A percentile compares a stretch with the other conserved stretches of the same genome.
Evolutionary conservation across 345 rosid species (phyloP).

Genomic region (Abelmoschus esculentus): DNA sequence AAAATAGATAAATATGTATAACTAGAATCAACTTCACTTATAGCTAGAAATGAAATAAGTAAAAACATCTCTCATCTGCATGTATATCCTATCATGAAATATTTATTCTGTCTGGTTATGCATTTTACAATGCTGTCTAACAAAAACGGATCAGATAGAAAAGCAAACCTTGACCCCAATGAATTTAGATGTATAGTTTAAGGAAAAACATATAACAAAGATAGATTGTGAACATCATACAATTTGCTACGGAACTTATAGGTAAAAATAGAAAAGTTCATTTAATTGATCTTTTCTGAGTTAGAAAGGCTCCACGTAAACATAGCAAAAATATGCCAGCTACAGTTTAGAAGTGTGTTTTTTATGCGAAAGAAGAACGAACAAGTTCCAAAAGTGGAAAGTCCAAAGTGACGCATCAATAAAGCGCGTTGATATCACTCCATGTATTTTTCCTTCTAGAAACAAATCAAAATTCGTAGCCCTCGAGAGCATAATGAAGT

Average conservation of each 20-base stretch:
- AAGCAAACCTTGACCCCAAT: background rate
- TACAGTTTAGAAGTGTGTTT: background rate
- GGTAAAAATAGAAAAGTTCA: background rate
- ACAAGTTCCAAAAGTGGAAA: background rate
- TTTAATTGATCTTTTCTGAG: background rate
- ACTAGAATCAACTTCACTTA: background rate
- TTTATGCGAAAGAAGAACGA: background rate
- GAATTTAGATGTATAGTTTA: background rate
- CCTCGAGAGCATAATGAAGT: background rate
- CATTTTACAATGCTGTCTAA: background rate
- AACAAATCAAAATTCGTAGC: background rate
- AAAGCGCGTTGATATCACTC: background rate
- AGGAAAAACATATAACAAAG: background rate
- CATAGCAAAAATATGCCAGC: background rate
- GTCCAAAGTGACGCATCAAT: background rate
- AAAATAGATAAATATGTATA: background rate
- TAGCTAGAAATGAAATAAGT: conserved; percentile 2
- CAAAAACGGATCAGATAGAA: background rate
- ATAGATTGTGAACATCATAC: background rate
- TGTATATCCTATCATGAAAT: background rate
- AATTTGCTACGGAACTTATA: background rate
- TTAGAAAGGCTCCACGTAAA: background rate
- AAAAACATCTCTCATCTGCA: conserved; percentile 4
- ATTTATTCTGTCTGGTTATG: background rate
- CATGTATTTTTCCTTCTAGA: background rate